Evolutionary conservation across 2,329 filamentous ascomycete genomes (phyloP).

Genomic region (Pleomassaria siparia): DNA sequence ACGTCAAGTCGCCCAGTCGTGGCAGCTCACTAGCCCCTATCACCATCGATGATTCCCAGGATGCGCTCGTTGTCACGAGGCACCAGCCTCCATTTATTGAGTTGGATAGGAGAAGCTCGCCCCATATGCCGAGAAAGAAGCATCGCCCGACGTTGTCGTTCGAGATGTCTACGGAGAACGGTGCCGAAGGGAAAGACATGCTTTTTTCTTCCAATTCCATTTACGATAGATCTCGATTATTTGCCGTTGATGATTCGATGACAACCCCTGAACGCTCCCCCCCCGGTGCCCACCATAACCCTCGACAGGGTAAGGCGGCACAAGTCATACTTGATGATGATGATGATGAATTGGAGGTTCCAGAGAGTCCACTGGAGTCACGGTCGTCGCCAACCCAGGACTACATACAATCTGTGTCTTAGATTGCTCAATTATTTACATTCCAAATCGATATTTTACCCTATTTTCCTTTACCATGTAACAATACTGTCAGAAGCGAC

Average conservation of each 20-base stretch:
- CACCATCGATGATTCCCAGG: conserved; percentile 31
- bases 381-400: neutral
- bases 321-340: neutral
- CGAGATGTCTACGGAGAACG: neutral
- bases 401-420: no score
- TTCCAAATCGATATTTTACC: neutral
- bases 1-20: neutral
- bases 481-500: no score
- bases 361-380: conserved; percentile 5
- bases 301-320: neutral
- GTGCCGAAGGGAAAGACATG: neutral
- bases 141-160: neutral
- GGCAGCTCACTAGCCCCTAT: conserved; percentile 26
- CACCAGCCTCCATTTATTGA: neutral
- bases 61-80: conserved; percentile 3
- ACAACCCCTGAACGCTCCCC: neutral
- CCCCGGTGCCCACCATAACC: neutral
- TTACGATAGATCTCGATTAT: neutral
- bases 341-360: conserved; percentile 1
- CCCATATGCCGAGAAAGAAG: neutral
- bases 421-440: neutral
- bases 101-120: neutral
- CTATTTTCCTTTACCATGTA: no score
- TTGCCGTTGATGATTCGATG: neutral
- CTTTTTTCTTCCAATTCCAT: neutral